Evolutionary conservation across 2,329 filamentous ascomycete genomes (phyloP).

Genomic region (Fusarium siculi): DNA sequence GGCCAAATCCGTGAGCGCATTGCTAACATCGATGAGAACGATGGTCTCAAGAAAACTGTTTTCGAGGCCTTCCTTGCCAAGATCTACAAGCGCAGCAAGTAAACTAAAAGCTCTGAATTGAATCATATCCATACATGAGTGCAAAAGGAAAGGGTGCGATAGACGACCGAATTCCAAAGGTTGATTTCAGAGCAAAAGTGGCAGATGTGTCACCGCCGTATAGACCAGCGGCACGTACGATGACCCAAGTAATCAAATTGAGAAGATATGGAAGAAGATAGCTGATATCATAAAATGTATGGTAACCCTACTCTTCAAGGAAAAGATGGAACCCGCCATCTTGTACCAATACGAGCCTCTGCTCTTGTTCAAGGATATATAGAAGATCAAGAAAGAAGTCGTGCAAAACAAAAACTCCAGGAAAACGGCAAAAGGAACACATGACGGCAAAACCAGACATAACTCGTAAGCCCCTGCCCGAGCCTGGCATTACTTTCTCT

Average conservation of each 20-base stretch:
- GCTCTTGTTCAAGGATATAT: neutral
- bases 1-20: constrained; percentile 82
- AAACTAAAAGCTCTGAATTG: constrained; percentile 46
- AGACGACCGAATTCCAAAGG: constrained; percentile 6
- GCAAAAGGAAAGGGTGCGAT: neutral
- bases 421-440: constrained; percentile 10
- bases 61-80: constrained; percentile 93
- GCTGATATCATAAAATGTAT: neutral
- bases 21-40: constrained; percentile 81
- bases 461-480: neutral
- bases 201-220: constrained; percentile 17
- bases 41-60: constrained; percentile 88
- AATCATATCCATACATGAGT: constrained; percentile 6
- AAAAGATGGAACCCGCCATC: constrained; percentile 15
- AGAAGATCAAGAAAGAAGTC: constrained; percentile 5
- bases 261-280: neutral
- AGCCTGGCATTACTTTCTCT: neutral
- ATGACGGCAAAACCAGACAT: neutral
- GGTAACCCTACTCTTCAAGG: neutral
- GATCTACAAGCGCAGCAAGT: constrained; percentile 99
- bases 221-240: constrained; percentile 31
- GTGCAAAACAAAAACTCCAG: neutral
- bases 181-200: constrained; percentile 8
- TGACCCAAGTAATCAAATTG: constrained; percentile 12
- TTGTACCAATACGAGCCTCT: neutral